Evolutionary conservation across 345 rosid genomes (phyloP).

Genomic region (Hibiscus syriacus): DNA sequence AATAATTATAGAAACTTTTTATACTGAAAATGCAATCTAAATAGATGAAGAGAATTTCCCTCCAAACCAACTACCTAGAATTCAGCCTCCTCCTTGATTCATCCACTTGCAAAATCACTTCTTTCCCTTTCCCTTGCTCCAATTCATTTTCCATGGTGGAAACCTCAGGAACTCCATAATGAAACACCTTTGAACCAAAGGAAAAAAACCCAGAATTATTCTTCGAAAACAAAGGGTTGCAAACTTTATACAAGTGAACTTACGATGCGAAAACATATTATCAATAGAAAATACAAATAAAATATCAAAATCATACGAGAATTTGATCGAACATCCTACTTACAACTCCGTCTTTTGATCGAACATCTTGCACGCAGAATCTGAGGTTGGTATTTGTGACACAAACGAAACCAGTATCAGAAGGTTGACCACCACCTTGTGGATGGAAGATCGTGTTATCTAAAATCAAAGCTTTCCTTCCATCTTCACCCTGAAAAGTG

Average conservation of each 20-base stretch:
- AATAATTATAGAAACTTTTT: background rate
- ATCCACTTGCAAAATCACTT: slow-evolving; percentile 52
- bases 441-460: slow-evolving; percentile 87
- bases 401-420: slow-evolving; percentile 57
- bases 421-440: slow-evolving; percentile 93
- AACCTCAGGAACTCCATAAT: slow-evolving; percentile 54
- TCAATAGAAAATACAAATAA: too few relatives aligned
- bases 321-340: too few relatives aligned
- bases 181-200: slow-evolving; percentile 42
- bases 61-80: slow-evolving; percentile 40
- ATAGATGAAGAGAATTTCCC: too few relatives aligned
- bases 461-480: slow-evolving; percentile 45
- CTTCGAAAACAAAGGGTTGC: background rate
- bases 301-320: too few relatives aligned
- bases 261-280: too few relatives aligned
- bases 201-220: background rate
- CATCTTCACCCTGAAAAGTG: slow-evolving; percentile 50
- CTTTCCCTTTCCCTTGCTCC: slow-evolving; percentile 33
- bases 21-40: background rate
- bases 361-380: slow-evolving; percentile 69
- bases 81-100: slow-evolving; percentile 62
- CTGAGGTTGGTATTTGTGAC: slow-evolving; percentile 25
- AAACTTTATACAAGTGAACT: background rate
- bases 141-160: slow-evolving; percentile 23
- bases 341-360: slow-evolving; percentile 68